Evolutionary conservation across 1,284 basidiomycete species (phyloP).

Genomic region (Neolentinus lepideus): DNA sequence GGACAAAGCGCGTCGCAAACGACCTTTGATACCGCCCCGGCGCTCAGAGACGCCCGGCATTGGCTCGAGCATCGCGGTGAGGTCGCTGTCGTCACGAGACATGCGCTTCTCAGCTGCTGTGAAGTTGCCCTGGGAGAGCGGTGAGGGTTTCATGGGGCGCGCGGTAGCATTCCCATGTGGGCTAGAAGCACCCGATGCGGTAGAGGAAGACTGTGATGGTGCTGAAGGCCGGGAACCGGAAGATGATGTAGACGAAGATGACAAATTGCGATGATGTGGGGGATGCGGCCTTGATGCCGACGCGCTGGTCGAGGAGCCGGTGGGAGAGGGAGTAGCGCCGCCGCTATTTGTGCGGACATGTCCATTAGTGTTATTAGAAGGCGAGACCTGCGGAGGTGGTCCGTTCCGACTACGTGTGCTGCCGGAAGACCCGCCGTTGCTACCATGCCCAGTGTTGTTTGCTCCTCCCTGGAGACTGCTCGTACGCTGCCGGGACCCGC

Average conservation of each 20-base stretch:
- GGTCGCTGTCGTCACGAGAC: constrained; percentile 71
- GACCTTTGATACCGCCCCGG: constrained; percentile 68
- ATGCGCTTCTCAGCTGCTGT: constrained; percentile 65
- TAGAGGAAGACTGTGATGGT: constrained; percentile 25
- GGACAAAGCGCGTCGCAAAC: constrained; percentile 68
- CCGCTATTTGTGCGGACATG: constrained; percentile 18
- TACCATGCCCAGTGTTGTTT: neutral
- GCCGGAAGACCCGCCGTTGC: constrained; percentile 11
- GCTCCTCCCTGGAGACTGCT: constrained; percentile 35
- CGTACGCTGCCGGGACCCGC: constrained; percentile 48
- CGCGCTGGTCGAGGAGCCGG: constrained; percentile 14
- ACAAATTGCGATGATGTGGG: constrained; percentile 31
- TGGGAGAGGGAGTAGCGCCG: constrained; percentile 7
- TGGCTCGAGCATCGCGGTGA: constrained; percentile 47
- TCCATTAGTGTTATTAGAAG: constrained; percentile 20
- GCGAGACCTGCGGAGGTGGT: constrained; percentile 19
- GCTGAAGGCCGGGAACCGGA: constrained; percentile 26
- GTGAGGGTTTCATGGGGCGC: constrained; percentile 64
- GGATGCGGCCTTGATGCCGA: constrained; percentile 28
- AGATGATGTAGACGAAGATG: constrained; percentile 34
- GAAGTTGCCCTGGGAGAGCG: constrained; percentile 65
- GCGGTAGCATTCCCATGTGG: constrained; percentile 21
- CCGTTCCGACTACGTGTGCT: constrained; percentile 10
- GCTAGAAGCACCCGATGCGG: constrained; percentile 24
- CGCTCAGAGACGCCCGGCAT: constrained; percentile 34